Evolutionary conservation across 805 yeast species (phyloP).

Genomic region (Wickerhamiella allomyrinae): DNA sequence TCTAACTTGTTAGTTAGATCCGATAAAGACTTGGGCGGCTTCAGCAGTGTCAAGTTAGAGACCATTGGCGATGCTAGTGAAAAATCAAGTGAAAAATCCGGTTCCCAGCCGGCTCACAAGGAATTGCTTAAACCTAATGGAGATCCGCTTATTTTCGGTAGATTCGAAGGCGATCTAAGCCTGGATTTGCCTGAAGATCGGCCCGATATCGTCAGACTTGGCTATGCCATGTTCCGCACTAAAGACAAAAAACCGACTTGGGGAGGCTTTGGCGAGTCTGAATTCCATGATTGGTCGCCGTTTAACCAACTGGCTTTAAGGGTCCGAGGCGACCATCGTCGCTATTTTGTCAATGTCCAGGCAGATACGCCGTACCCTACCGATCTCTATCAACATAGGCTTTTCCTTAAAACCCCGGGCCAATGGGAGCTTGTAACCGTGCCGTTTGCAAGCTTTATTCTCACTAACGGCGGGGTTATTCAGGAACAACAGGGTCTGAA

Average conservation of each 20-base stretch:
- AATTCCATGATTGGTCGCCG: conserved; percentile 59
- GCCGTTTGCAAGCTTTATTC: conserved; percentile 63
- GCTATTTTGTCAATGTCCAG: conserved; percentile 67
- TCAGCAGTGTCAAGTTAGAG: conserved; percentile 45
- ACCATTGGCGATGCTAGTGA: conserved; percentile 18
- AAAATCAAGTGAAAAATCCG: no score
- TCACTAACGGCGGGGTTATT: conserved; percentile 68
- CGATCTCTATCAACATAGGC: conserved; percentile 69
- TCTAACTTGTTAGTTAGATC: conserved; percentile 43
- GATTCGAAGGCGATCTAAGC: conserved; percentile 55
- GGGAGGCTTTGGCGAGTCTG: conserved; percentile 26
- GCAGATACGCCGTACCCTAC: conserved; percentile 65
- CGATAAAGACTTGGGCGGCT: conserved; percentile 70
- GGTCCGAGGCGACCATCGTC: conserved; percentile 60
- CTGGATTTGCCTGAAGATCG: conserved; percentile 52
- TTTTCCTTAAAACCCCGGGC: conserved; percentile 56
- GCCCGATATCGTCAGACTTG: conserved; percentile 50
- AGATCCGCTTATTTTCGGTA: conserved; percentile 29
- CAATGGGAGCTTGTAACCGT: conserved; percentile 75
- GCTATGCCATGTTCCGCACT: conserved; percentile 76
- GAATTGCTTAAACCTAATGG: background rate
- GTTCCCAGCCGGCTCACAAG: background rate
- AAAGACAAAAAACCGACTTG: conserved; percentile 39
- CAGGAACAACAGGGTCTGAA: conserved; percentile 47
- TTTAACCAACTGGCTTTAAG: conserved; percentile 49